Evolutionary conservation across 108 stramenopile genomes (phyloP).

Genomic region (Cyclotella atomus): DNA sequence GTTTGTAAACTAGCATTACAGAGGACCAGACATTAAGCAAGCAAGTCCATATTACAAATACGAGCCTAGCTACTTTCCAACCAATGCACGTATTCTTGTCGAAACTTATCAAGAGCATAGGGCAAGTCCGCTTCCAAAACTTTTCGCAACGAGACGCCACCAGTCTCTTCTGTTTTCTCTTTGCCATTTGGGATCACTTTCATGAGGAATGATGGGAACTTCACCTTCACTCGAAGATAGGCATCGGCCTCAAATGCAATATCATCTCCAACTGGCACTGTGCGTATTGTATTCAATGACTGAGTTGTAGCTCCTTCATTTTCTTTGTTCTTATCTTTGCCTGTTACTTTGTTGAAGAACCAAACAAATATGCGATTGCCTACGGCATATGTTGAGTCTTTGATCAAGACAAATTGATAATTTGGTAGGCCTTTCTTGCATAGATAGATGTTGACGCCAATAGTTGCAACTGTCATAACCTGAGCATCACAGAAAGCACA

Average conservation of each 20-base stretch:
- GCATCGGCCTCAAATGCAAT: conserved; percentile 43
- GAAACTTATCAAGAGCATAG: conserved; percentile 24
- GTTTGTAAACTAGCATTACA: conserved; percentile 9
- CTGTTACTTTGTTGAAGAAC: conserved; percentile 45
- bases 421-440: conserved; percentile 24
- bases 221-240: conserved; percentile 20
- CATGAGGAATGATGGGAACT: conserved; percentile 39
- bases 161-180: conserved; percentile 38
- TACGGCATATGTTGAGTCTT: conserved; percentile 33
- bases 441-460: conserved; percentile 34
- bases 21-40: too few relatives aligned
- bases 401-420: conserved; percentile 40
- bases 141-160: conserved; percentile 33
- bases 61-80: conserved; percentile 20
- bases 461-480: conserved; percentile 29
- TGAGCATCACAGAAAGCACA: background rate
- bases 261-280: conserved; percentile 15
- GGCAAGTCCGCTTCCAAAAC: conserved; percentile 43
- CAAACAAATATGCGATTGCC: conserved; percentile 39
- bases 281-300: conserved; percentile 35
- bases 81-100: conserved; percentile 32
- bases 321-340: conserved; percentile 16
- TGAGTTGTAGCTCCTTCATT: conserved; percentile 16
- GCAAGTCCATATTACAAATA: too few relatives aligned
- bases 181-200: conserved; percentile 43